phyloP scores from a whole-genome alignment of 805 yeast species.

The Kregervanrija pseudodelftensis region DNA sequence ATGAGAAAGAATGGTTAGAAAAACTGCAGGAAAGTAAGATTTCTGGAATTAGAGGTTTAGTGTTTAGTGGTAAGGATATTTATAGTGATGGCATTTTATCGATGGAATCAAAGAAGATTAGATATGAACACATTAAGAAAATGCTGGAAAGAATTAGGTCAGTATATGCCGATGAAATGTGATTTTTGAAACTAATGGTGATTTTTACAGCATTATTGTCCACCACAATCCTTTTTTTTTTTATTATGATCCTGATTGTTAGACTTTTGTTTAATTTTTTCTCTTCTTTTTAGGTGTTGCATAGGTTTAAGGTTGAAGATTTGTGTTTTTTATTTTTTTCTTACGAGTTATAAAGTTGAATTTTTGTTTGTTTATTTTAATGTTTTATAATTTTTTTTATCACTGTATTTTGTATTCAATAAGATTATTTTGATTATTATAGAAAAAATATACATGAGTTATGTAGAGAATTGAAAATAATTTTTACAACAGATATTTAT shows the following conservation, averaged over 20 bases:
- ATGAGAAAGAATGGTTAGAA: conserved; percentile 1
- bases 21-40: not conserved
- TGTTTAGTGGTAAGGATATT: not conserved
- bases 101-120: not conserved
- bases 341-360: too few relatives aligned
- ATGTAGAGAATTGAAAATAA: conserved; percentile 1
- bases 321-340: too few relatives aligned
- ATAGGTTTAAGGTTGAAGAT: too few relatives aligned
- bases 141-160: conserved; percentile 16
- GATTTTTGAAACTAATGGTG: not conserved
- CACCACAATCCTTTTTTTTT: too few relatives aligned
- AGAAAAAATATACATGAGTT: not conserved
- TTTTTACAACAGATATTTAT: not conserved
- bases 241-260: too few relatives aligned
- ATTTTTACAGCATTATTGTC: not conserved
- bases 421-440: too few relatives aligned
- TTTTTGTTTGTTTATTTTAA: too few relatives aligned
- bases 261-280: too few relatives aligned
- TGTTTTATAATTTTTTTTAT: too few relatives aligned
- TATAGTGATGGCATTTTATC: not conserved
- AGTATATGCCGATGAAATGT: conserved; percentile 15
- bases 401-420: too few relatives aligned
- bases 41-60: conserved; percentile 2
- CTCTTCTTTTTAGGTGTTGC: too few relatives aligned
- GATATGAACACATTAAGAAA: not conserved